Evolutionary conservation across 139 green algal genomes (phyloP), one percentile per base, ranked within the genome.

Genomic region (Penium margaritaceum): DNA sequence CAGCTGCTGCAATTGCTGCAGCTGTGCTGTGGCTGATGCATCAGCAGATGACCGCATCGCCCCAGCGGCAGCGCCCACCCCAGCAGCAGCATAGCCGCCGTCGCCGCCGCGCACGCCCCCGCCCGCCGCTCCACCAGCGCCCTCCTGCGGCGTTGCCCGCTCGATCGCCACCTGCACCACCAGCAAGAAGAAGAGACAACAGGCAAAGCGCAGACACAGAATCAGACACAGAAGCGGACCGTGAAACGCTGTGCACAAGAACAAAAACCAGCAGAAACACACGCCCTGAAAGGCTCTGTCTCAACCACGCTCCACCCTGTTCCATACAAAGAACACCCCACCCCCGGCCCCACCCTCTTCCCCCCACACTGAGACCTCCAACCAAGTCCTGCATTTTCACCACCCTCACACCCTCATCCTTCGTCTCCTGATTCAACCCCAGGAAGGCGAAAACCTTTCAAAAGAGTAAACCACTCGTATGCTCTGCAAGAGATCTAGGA

Each of bases 141-240:
- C 63, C 24, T 71, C 63, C 7, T 34, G 29, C 24, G 63, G 63
- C 30, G 63, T 71, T 34, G 63, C 63, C 24, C 63, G 39, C 7
- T 71, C 63, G 6, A 71, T 32, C 17, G 63, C 63, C 43, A 71
- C 63, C 63, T 71, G 63, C 1, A 2, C 7, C n/a, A 21, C 7
- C 63, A 57, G 15, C n/a, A n/a, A 60, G 51, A 27, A 0, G 17
- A 0, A 58, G 51, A 21, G 51, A 6, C 19, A 21, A 24, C 24
- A 60, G 51, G 51, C 24, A 60, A 24, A 60, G 51, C 24, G n/a
- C 19, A 57, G 46, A 29, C 46, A 57, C 19, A 57, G 46, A 21
- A 21, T 29, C 46, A 57, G 46, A 57, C 46, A 57, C 19, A 57
- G 19, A 57, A 57, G 44, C 44, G 46, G 24, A 57, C 5, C 2